A percentile compares a stretch with the other conserved stretches of the same genome.
These are phyloP conservation scores for Cercospora canescens DNA, from an alignment of 2,329 filamentous ascomycete species.

Conservation along the genomic window DNA sequence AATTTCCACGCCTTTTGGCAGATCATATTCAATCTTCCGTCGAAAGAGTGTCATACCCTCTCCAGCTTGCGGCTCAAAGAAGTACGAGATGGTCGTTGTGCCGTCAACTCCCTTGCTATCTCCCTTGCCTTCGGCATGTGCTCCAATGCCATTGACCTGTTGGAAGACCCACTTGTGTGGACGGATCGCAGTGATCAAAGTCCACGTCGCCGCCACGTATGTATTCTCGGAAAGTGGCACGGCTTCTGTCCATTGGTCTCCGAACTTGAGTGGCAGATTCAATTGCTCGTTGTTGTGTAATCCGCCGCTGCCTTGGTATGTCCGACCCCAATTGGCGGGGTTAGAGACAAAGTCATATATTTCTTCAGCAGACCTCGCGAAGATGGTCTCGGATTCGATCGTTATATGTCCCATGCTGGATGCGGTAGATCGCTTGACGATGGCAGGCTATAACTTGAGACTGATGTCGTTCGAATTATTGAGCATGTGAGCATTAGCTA, in stretches of 20 bases:
- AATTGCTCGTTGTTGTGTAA: background rate
- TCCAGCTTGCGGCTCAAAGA: background rate
- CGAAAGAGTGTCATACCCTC: background rate
- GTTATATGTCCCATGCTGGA: constrained; percentile 3
- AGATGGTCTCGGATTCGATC: constrained; percentile 3
- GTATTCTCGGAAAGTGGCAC: background rate
- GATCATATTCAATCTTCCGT: background rate
- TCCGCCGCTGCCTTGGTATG: background rate
- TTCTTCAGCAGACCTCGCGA: background rate
- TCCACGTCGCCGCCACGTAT: background rate
- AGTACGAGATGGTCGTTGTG: background rate
- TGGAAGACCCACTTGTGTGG: background rate
- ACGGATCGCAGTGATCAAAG: background rate
- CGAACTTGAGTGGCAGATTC: background rate
- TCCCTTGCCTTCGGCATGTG: background rate
- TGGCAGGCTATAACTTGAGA: background rate
- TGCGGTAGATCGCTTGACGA: too few relatives aligned
- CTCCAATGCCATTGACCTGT: background rate
- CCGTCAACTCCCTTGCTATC: background rate
- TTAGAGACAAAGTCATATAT: constrained; percentile 10
- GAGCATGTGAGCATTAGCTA: background rate
- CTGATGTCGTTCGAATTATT: background rate
- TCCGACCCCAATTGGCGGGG: background rate
- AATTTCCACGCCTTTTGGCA: background rate
- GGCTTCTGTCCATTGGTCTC: background rate